Evolutionary conservation across 225 moss, liverwort and hornwort genomes (phyloP).

Genomic region (Neckera pumila): DNA sequence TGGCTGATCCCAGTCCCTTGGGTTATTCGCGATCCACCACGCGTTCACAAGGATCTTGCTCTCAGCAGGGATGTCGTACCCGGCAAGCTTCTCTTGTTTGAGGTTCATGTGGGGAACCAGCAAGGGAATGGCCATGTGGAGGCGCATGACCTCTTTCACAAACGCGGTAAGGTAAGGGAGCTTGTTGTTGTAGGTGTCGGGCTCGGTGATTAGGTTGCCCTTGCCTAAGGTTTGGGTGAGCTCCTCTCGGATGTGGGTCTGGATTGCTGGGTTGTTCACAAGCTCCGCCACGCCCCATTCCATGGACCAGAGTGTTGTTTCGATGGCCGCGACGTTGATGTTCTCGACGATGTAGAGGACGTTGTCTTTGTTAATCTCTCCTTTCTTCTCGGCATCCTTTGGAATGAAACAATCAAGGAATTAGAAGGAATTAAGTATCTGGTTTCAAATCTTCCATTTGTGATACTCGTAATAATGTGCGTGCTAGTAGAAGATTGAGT

Average conservation of each 20-base stretch:
- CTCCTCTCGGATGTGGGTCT: conserved; percentile 22
- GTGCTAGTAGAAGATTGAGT: not conserved
- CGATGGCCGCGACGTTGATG: conserved; percentile 51
- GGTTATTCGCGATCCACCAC: too few relatives aligned
- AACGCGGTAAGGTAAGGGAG: conserved; percentile 22
- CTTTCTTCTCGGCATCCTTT: too few relatives aligned
- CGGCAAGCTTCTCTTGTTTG: conserved; percentile 12
- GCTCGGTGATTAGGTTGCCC: conserved; percentile 35
- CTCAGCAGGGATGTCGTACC: conserved; percentile 38
- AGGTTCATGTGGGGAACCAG: conserved; percentile 38
- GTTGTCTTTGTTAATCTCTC: conserved; percentile 1
- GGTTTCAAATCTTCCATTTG: not conserved
- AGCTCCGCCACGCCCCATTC: conserved; percentile 74
- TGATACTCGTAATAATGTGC: not conserved
- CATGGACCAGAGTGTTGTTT: conserved; percentile 60
- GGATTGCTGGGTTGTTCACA: conserved; percentile 43
- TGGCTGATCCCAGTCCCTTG: conserved; percentile 1
- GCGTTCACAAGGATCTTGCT: too few relatives aligned
- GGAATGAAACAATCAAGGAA: too few relatives aligned
- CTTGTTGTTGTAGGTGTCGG: conserved; percentile 31
- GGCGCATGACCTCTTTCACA: conserved; percentile 33
- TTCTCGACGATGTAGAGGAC: conserved; percentile 38
- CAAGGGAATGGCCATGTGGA: conserved; percentile 33
- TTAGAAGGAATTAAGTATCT: too few relatives aligned
- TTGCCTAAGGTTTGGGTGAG: conserved; percentile 26